Conservation (phyloP, 1,284 basidiomycete species). For the Jaminaea rosea region DNA sequence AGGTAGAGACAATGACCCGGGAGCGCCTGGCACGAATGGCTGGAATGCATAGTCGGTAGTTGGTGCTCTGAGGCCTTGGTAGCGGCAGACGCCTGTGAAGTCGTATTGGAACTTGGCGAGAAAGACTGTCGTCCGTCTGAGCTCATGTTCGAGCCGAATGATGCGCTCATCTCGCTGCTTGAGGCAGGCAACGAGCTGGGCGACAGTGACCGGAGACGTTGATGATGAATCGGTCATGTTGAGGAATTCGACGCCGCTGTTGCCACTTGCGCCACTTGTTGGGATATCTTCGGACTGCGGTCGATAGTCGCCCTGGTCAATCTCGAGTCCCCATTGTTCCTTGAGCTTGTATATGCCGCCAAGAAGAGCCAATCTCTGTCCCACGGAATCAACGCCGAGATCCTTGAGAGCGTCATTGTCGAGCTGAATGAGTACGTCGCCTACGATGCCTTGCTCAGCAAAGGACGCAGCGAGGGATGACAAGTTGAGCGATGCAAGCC, state of each 20-base stretch:
- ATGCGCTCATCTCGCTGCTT: slow-evolving; percentile 38
- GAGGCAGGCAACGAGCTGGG: slow-evolving; percentile 3
- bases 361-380: slow-evolving; percentile 39
- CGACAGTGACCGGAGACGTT: not conserved
- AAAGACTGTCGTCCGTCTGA: slow-evolving; percentile 28
- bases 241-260: slow-evolving; percentile 1
- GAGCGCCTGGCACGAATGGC: not conserved
- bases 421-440: slow-evolving; percentile 40
- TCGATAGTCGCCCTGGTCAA: slow-evolving; percentile 40
- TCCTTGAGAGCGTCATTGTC: slow-evolving; percentile 41
- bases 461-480: slow-evolving; percentile 3
- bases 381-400: slow-evolving; percentile 36
- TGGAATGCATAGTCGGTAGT: not conserved
- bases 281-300: slow-evolving; percentile 3
- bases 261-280: too few relatives aligned
- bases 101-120: slow-evolving; percentile 32
- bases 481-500: not conserved
- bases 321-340: slow-evolving; percentile 27
- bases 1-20: too few relatives aligned
- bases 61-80: slow-evolving; percentile 10
- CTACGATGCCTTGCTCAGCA: slow-evolving; percentile 35
- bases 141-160: slow-evolving; percentile 33
- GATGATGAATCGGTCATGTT: slow-evolving; percentile 1
- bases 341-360: slow-evolving; percentile 38
- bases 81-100: slow-evolving; percentile 21